Evolutionary conservation across 768 basidiomycete species (phyloP).

Genomic region (Cyclocybe cylindracea): DNA sequence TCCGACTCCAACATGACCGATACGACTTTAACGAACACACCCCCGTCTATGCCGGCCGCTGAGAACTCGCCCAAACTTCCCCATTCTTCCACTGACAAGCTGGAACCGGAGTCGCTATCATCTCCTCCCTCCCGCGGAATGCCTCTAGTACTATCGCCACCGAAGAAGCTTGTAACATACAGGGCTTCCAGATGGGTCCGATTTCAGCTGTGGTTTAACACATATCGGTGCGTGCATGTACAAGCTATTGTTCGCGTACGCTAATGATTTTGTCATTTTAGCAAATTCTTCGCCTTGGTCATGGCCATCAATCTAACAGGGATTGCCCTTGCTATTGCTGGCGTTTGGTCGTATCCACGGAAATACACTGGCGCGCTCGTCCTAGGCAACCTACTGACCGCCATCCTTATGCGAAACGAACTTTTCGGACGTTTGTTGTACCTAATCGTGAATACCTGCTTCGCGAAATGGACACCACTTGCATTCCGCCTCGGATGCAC

Average conservation of each 20-base stretch:
- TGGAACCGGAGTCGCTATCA: background rate
- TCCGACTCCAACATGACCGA: background rate
- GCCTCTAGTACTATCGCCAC: slow-evolving; percentile 1
- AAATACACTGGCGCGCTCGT: slow-evolving; percentile 71
- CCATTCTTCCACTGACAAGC: too few species aligned
- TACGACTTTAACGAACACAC: too few species aligned
- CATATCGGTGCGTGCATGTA: slow-evolving; percentile 55
- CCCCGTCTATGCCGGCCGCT: too few species aligned
- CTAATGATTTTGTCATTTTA: slow-evolving; percentile 21
- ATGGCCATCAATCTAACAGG: slow-evolving; percentile 62
- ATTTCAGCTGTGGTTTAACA: slow-evolving; percentile 77
- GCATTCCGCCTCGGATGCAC: slow-evolving; percentile 70
- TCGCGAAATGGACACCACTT: slow-evolving; percentile 65
- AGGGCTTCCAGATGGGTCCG: slow-evolving; percentile 56
- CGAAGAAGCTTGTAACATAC: slow-evolving; percentile 22
- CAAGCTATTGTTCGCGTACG: background rate
- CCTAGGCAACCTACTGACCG: slow-evolving; percentile 70
- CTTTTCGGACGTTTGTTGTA: slow-evolving; percentile 80
- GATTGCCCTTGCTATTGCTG: slow-evolving; percentile 58
- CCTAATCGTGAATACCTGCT: slow-evolving; percentile 66
- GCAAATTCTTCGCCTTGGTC: slow-evolving; percentile 73
- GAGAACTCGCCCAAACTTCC: too few species aligned
- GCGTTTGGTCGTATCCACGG: slow-evolving; percentile 68
- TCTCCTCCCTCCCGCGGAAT: slow-evolving; percentile 1
- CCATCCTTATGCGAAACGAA: slow-evolving; percentile 81